Base-by-base conservation (phyloP, 305 asterid genomes). In the Stenogyne calaminthoides region DNA sequence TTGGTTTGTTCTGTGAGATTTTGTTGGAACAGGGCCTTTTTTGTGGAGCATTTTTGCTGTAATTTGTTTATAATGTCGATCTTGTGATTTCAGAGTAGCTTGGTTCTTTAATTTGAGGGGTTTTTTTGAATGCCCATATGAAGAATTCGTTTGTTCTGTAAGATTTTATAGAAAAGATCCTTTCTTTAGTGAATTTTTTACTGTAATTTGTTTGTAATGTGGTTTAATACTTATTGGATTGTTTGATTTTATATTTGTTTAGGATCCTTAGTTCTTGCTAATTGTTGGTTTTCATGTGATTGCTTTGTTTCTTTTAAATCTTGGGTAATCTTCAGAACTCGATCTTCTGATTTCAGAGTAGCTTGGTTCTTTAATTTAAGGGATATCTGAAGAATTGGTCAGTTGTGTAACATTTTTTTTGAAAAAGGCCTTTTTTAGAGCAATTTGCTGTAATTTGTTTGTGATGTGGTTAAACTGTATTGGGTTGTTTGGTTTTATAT, bases 111-210 rank as follows among this genome's bases (percentile, higher is more conserved):
- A 46, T 9, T 46, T 39, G 46, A 39, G 2, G 46, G 11, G 2
- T 49, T 49, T n/a, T 49, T 1, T 25, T 22, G 19, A 4, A 49
- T n/a, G 6, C 56, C 56, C 56, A 49, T 49, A 20, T 49, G 20
- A 9, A 9, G 40, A 55, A 59, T 67, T 40, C 19, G 46, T 59
- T 60, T 39, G 49, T 62, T 63, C 11, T 39, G 51, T 72, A 55
- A 39, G 55, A 1, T n/a, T 20, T 54, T 37, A 32, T 68, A 36
- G 67, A 16, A 14, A 9, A 5, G 6, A 22, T 27, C 4, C 5
- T 14, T 40, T 42, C 29, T 54, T 7, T 57, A 12, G 25, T 60
- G 59, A 19, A 4, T 1, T 29, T 69, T 69, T 18, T 6, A 19
- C 36, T n/a, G 15, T 47, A 25, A 22, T 39, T 52, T 49, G 56